phyloP scores from a whole-genome alignment of 2,329 filamentous ascomycete species.

The Fusarium nurragi region DNA sequence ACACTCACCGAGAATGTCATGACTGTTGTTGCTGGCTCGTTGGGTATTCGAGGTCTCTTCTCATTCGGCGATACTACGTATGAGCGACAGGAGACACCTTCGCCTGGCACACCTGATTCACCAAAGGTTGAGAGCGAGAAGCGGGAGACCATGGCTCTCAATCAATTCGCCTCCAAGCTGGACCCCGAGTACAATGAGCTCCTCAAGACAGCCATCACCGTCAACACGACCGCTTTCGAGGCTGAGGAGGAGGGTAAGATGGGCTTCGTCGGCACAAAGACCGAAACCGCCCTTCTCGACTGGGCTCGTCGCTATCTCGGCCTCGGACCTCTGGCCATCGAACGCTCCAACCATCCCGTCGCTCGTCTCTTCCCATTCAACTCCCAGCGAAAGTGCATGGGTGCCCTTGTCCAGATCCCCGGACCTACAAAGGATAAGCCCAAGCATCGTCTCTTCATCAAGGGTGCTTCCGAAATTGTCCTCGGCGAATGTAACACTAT shows the following conservation, averaged over 20 bases:
- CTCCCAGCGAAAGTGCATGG: slow-evolving; percentile 65
- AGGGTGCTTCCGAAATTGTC: slow-evolving; percentile 67
- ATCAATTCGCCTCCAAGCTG: slow-evolving; percentile 20
- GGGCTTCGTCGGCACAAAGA: slow-evolving; percentile 64
- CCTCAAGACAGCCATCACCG: slow-evolving; percentile 49
- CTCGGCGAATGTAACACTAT: slow-evolving; percentile 60
- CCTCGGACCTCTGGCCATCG: slow-evolving; percentile 56
- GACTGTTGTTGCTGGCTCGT: slow-evolving; percentile 75
- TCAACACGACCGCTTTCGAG: slow-evolving; percentile 69
- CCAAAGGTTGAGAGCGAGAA: slow-evolving; percentile 2
- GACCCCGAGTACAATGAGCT: slow-evolving; percentile 28
- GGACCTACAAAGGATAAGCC: slow-evolving; percentile 41
- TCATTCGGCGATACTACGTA: slow-evolving; percentile 58
- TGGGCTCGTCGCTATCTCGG: slow-evolving; percentile 60
- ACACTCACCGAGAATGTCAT: slow-evolving; percentile 70
- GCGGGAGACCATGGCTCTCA: slow-evolving; percentile 4
- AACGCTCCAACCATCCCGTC: slow-evolving; percentile 57
- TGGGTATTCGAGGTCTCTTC: slow-evolving; percentile 26
- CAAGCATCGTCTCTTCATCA: slow-evolving; percentile 61
- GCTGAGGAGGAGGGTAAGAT: slow-evolving; percentile 55
- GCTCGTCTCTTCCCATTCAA: slow-evolving; percentile 64
- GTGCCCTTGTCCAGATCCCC: slow-evolving; percentile 59
- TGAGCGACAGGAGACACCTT: slow-evolving; percentile 35
- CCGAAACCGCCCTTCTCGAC: slow-evolving; percentile 63
- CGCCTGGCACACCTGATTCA: neutral